Evolutionary conservation across 441 rosid genomes (phyloP).

Genomic region (Arabidopsis hybrid): DNA sequence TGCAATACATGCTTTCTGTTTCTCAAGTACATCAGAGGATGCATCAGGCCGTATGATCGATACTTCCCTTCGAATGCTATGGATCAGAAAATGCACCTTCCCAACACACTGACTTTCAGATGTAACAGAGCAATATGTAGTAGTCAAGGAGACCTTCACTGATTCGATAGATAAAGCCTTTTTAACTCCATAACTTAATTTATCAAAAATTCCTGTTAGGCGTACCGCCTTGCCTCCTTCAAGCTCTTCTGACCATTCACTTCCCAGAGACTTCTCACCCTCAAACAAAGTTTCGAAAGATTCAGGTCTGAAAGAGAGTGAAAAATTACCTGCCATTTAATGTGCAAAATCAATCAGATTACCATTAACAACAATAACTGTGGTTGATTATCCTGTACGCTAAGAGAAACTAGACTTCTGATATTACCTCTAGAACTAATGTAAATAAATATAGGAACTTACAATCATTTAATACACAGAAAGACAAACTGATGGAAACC

Average conservation of each 20-base stretch:
- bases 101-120: slow-evolving; percentile 54
- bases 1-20: slow-evolving; percentile 58
- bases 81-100: slow-evolving; percentile 86
- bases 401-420: slow-evolving; percentile 32
- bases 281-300: slow-evolving; percentile 52
- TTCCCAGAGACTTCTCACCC: slow-evolving; percentile 56
- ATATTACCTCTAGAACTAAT: slow-evolving; percentile 20
- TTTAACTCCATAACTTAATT: slow-evolving; percentile 79
- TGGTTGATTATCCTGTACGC: slow-evolving; percentile 19
- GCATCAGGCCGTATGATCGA: slow-evolving; percentile 72
- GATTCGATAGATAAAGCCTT: slow-evolving; percentile 73
- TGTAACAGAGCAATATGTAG: slow-evolving; percentile 71
- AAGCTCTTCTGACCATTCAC: slow-evolving; percentile 92
- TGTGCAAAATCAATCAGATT: slow-evolving; percentile 36
- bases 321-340: slow-evolving; percentile 83
- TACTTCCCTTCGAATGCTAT: slow-evolving; percentile 76
- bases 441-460: slow-evolving; percentile 16
- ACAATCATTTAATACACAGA: slow-evolving; percentile 19
- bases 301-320: slow-evolving; percentile 93
- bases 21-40: slow-evolving; percentile 54
- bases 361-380: slow-evolving; percentile 15
- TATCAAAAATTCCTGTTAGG: slow-evolving; percentile 89
- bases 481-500: slow-evolving; percentile 20
- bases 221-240: slow-evolving; percentile 93
- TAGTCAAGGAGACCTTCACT: slow-evolving; percentile 72